Base-by-base conservation (phyloP, 352 stramenopile species). In the Pythium sp. region DNA sequence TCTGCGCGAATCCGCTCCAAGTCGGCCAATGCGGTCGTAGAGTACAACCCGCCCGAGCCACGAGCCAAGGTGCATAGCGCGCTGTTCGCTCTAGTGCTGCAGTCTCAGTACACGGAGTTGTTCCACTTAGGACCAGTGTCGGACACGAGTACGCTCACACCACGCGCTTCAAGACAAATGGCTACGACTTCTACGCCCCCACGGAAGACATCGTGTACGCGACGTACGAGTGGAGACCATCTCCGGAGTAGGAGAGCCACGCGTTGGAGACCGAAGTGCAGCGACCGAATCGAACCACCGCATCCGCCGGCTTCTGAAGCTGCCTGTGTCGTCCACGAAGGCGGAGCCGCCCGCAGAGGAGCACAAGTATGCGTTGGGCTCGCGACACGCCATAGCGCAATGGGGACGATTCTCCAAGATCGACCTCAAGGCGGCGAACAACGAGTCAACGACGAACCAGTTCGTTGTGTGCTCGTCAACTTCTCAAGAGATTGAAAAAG, bases 111-210 rank as follows among this genome's bases (percentile, higher is more conserved):
- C 72, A 90, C 84, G 5, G 89, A 96, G 71, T 62, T 83, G 20
- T 95, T 95, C 61, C 87, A 94, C 61, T 96, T 96, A 34, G 89
- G 85, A 1, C 79, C 73, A 4, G 76, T 83, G 20, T 73, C 62
- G 89, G 89, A 20, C 65, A 85, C 68, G 86, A 94, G 46, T 96
- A 93, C 69, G 78, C 81, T 57, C 86, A 87, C 20, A 87, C 89
- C 2, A 80, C 86, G 30, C 86, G 89, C 30, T 96, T 94, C 68
- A 95, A 87, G 89, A 96, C 89, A 28, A 73, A 76, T 18, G 89
- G 89, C 36, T 95, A 91, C 74, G 89, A 96, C 54, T 95, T 96
- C 54, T 96, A 96, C 71, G 72, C 89, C 22, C 89, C 86, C 7
- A 79, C 80, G 22, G 58, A 81, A 20, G 80, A 90, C 73, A 65